Evolutionary conservation across 495 filamentous ascomycete species (phyloP), one percentile per base, ranked within the genome.

Genomic region (Paragyromitra xinjiangensis): DNA sequence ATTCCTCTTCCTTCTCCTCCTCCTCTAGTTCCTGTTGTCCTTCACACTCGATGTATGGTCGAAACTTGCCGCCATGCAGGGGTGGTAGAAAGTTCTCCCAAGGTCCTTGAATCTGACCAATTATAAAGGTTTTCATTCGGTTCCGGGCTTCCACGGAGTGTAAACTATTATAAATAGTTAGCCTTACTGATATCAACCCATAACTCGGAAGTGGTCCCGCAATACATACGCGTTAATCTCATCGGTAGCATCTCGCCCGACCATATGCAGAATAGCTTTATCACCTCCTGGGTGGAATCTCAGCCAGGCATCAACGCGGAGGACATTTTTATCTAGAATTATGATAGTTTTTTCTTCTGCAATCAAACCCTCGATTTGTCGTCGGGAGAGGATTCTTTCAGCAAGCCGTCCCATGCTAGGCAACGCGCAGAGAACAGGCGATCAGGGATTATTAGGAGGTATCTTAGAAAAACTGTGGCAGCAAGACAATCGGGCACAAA

Each of bases 221-320:
- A 65, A 75, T 8, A 90, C 93, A 70, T 88, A 97, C 93, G 89
- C 91, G 84, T 92, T 94, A 80, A 98, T 91, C 84, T 98, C 95
- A 84, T 98, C 94, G 19, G 95, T 98, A 48, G 93, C 96, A 90
- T 99, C 95, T 84, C 93, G 89, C 64, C 95, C 95, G 64, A 99
- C 91, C 94, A 98, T 95, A 83, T 99, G 95, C 84, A 89, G 86
- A 75, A 99, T 97, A 26, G 96, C 88, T 84, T 93, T 97, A 80
- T 94, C 92, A 59, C 95, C 95, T 68, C 95, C 95, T 16, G 95
- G 95, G 81, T 99, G 95, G 81, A 90, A 98, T 64, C 88, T 88
- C 42, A 95, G 86, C 92, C 92, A 99, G 39, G 92, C 87, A 83
- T 99, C 95, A 1, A 92, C 90, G 85, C 93, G 95, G 69, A 98